phyloP scores from a whole-genome alignment of 208 protist species.

The Crithidia expoeki region DNA sequence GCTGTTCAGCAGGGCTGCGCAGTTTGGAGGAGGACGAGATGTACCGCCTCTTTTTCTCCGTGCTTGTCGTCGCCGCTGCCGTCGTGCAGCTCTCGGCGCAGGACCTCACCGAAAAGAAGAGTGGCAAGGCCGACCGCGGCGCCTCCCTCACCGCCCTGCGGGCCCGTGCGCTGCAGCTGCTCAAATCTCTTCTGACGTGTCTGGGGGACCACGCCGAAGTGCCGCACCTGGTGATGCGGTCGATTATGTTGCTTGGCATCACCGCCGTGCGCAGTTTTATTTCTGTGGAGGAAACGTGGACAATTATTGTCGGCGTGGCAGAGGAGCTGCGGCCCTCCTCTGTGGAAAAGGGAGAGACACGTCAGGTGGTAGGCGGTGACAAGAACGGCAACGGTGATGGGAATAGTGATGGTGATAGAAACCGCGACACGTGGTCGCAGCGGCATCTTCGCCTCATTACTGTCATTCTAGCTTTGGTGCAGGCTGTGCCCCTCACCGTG shows the following conservation, averaged over 20 bases:
- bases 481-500: conserved; percentile 3
- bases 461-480: conserved; percentile 8
- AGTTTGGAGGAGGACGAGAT: conserved; percentile 23
- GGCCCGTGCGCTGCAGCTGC: conserved; percentile 14
- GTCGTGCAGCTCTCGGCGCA: conserved; percentile 19
- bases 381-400: too few relatives aligned
- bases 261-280: conserved; percentile 1
- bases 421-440: conserved; percentile 31
- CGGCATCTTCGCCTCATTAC: conserved; percentile 22
- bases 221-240: conserved; percentile 18
- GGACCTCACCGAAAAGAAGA: background rate
- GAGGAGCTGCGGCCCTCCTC: conserved; percentile 1
- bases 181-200: conserved; percentile 11
- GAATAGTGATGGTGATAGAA: too few relatives aligned
- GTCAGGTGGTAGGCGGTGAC: too few relatives aligned
- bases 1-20: background rate
- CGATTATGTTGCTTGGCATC: conserved; percentile 12
- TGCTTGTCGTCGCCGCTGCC: conserved; percentile 9
- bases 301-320: conserved; percentile 7
- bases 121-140: background rate
- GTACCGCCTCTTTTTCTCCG: conserved; percentile 27
- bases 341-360: too few relatives aligned
- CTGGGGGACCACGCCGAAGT: conserved; percentile 25
- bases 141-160: conserved; percentile 6
- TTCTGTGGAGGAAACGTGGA: conserved; percentile 21